Conservation (phyloP, 2,329 filamentous ascomycete species). For the Penicillium fuscoglaucum region DNA sequence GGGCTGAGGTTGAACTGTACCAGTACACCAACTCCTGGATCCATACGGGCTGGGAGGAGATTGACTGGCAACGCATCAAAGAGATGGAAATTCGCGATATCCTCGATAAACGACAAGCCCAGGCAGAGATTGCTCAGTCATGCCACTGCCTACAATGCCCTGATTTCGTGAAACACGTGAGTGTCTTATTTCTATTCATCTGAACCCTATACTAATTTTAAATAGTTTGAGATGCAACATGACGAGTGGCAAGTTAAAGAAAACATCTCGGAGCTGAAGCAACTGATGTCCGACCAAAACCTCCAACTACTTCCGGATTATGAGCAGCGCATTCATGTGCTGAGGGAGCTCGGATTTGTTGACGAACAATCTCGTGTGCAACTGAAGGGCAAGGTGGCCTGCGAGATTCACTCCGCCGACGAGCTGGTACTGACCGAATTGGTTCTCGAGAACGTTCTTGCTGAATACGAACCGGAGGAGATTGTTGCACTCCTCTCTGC, state of each 20-base stretch:
- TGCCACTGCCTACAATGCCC: conserved; percentile 70
- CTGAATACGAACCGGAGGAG: conserved; percentile 92
- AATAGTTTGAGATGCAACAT: conserved; percentile 88
- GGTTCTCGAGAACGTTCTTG: conserved; percentile 93
- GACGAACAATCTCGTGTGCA: conserved; percentile 84
- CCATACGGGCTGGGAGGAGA: conserved; percentile 75
- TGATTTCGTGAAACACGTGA: conserved; percentile 82
- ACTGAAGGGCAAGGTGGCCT: conserved; percentile 96
- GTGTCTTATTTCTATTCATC: conserved; percentile 36
- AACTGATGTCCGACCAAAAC: conserved; percentile 92
- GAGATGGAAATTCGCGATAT: conserved; percentile 79
- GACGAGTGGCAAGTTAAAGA: conserved; percentile 96
- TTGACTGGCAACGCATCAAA: conserved; percentile 78
- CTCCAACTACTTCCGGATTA: conserved; percentile 94
- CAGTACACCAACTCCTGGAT: conserved; percentile 73
- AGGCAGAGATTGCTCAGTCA: conserved; percentile 62
- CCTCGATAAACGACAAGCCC: conserved; percentile 67
- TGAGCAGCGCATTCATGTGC: conserved; percentile 86
- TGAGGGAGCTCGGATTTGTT: conserved; percentile 89
- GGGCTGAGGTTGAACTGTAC: conserved; percentile 68
- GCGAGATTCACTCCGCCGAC: conserved; percentile 95
- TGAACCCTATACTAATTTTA: conserved; percentile 1
- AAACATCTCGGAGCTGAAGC: conserved; percentile 82
- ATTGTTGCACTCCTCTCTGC: conserved; percentile 91
- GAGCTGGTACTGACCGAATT: conserved; percentile 95